phyloP scores from a whole-genome alignment of 2,329 filamentous ascomycete genomes.

The Albophoma yamanashiensis region DNA sequence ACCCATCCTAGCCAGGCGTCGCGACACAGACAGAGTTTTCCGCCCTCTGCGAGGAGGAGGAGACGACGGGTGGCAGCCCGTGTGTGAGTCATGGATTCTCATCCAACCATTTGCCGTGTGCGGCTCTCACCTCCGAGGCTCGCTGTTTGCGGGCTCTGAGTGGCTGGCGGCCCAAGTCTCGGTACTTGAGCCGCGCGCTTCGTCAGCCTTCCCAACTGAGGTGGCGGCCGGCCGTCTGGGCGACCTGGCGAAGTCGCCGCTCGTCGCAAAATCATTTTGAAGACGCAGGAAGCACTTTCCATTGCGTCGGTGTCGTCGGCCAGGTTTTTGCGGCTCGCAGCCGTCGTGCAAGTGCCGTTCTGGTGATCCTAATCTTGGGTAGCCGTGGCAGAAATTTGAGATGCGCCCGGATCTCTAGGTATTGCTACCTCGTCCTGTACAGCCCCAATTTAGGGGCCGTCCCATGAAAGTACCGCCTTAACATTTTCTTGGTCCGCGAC shows the following conservation, averaged over 20 bases:
- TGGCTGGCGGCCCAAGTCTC: slow-evolving; percentile 17
- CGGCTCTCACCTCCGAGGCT: slow-evolving; percentile 13
- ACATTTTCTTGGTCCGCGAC: slow-evolving; percentile 20
- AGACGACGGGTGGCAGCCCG: slow-evolving; percentile 4
- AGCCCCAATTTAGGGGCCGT: slow-evolving; percentile 10
- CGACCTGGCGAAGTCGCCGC: background rate
- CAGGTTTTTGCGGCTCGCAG: background rate
- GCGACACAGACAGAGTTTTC: slow-evolving; percentile 9
- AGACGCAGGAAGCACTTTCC: background rate
- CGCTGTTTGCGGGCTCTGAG: slow-evolving; percentile 20
- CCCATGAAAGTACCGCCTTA: slow-evolving; percentile 23
- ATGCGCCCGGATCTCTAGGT: slow-evolving; percentile 18
- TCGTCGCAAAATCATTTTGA: background rate
- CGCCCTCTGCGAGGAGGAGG: slow-evolving; percentile 1
- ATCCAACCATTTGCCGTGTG: slow-evolving; percentile 12
- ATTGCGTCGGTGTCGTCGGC: background rate
- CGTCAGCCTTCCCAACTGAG: background rate
- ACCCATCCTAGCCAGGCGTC: slow-evolving; percentile 2
- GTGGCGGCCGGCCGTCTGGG: background rate
- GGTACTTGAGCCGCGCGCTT: slow-evolving; percentile 3
- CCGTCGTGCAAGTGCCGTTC: background rate
- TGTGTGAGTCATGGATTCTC: slow-evolving; percentile 17
- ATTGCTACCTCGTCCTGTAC: slow-evolving; percentile 14
- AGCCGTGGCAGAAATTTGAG: slow-evolving; percentile 16
- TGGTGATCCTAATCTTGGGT: background rate